Base-by-base conservation (phyloP, 768 basidiomycete species). In the Tulasnella sp. region DNA sequence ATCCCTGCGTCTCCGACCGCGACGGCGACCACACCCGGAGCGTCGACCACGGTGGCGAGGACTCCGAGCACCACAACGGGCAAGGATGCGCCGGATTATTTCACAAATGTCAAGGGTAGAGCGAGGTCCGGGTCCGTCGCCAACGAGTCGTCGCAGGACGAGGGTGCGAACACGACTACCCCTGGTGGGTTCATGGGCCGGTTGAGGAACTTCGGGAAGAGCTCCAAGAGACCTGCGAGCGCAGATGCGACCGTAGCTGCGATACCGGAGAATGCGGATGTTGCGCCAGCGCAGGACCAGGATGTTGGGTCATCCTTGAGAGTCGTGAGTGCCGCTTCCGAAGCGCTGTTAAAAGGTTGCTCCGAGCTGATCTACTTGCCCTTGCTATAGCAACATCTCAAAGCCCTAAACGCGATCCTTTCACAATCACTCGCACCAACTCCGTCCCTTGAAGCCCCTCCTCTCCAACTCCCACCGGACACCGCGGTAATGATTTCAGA, bases 401-500 rank as follows among this genome's bases (percentile, higher is more conserved):
- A 62, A 68, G 22, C 36, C 36, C 40, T 44, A 35, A 40, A 68
- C n/a, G 72, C 77, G 12, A 78, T 83, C 64, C 78, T 81, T 44
- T 74, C 80, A 0, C 79, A 78, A 8, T 77, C 81, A 5, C 79
- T 83, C 75, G 76, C 77, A 11, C 92, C 94, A 4, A 92, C 95
- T 1, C 76, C 87, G 0, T 85, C 87, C 2, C 79, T 79, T 52
- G 96, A 98, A 62, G 89, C 87, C 0, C 96, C 96, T 0, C 83
- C 84, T 0, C 79, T 92, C 32, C 73, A 80, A 11, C 83, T 91
- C 41, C 87, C 89, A 1, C 79, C 84, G 0, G 81, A 86, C 69
- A 88, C 90, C 52, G 83, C 85, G 0, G 78, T 98, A 36, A 81
- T 91, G 73, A 90, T 99, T 62, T 88, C 91, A 1, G 94, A 96